Evolutionary conservation across 495 filamentous ascomycete genomes (phyloP).

Genomic region (Aspergillus hancockii): DNA sequence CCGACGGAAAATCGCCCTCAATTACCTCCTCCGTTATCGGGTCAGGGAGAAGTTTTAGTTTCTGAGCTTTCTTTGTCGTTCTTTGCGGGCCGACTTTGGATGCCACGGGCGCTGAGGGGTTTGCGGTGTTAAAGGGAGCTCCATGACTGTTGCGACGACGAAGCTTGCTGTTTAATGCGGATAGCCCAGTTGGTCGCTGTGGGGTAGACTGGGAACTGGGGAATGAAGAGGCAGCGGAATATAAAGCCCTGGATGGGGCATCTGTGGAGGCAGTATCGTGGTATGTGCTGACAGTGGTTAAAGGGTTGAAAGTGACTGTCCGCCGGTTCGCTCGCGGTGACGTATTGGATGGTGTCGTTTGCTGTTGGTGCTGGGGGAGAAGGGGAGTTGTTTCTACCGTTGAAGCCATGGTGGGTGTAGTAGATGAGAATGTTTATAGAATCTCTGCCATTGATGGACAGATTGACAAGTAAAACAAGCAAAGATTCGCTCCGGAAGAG

Average conservation of each 20-base stretch:
- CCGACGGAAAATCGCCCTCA: slow-evolving; percentile 88
- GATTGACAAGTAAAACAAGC: slow-evolving; percentile 3
- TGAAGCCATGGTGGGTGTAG: slow-evolving; percentile 35
- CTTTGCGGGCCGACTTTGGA: slow-evolving; percentile 92
- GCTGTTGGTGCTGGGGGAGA: slow-evolving; percentile 42
- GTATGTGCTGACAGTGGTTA: slow-evolving; percentile 60
- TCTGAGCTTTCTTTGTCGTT: slow-evolving; percentile 93
- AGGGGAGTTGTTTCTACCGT: slow-evolving; percentile 49
- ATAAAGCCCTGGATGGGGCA: slow-evolving; percentile 45
- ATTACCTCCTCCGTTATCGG: slow-evolving; percentile 71
- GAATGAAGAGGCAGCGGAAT: slow-evolving; percentile 40
- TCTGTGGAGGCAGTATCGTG: slow-evolving; percentile 46
- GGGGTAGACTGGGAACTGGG: slow-evolving; percentile 33
- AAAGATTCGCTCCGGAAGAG: not conserved
- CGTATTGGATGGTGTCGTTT: slow-evolving; percentile 33
- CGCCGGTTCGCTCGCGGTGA: slow-evolving; percentile 47
- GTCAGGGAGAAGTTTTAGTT: slow-evolving; percentile 90
- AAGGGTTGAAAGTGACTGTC: slow-evolving; percentile 71
- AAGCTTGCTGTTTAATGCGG: slow-evolving; percentile 82
- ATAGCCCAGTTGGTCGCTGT: slow-evolving; percentile 55
- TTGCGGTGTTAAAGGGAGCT: slow-evolving; percentile 51
- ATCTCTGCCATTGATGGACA: slow-evolving; percentile 23
- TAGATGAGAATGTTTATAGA: slow-evolving; percentile 4
- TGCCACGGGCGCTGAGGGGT: slow-evolving; percentile 43
- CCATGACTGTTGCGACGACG: slow-evolving; percentile 82